Evolutionary conservation across 2,329 filamentous ascomycete species (phyloP), one percentile per base, ranked within the genome.

Genomic region (Neofusicoccum sp.): DNA sequence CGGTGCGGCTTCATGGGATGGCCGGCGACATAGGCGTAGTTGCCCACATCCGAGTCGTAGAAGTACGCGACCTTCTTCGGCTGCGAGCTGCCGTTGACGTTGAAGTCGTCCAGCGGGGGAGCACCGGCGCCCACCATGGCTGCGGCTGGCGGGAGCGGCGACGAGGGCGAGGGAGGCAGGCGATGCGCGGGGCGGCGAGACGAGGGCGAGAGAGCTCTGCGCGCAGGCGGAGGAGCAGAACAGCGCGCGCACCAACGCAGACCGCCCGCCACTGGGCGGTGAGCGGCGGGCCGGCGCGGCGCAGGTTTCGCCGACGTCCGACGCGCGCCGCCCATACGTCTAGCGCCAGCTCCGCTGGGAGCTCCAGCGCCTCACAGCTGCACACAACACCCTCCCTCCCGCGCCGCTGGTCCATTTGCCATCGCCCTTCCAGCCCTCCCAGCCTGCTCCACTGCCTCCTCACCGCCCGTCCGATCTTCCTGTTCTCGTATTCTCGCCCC

Each of bases 41-140:
- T 98, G 68, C 94, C 94, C 74, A 98, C 95, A 79, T 98, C 94
- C 3, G 92, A 96, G 75, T 98, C 94, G 84, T 98, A 98, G 78
- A 98, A 98, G 80, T 98, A 98, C 62, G 94, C 94, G 64, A 98
- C 92, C 74, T 94, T 92, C 80, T 95, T 64, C 6, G 71, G 67
- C 33, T 70, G 68, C 3, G 69, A 65, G 37, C 67, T 69, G 64
- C 73, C 73, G 61, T 71, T 68, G 54, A 45, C 39, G 56, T 63
- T 62, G 52, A 64, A 61, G 49, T 67, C 63, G 58, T 67, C 63
- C 31, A 64, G 50, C 29, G 63, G 61, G 39, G 62, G 62, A 49
- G 61, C 60, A 45, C 56, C 62, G 39, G 56, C 39, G 41, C 61
- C 61, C 48, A 65, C 64, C 65, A 67, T 67, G 37, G 14, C 54